Base-by-base conservation (phyloP, 2,329 filamentous ascomycete genomes). In the Colletotrichum caudatum region DNA sequence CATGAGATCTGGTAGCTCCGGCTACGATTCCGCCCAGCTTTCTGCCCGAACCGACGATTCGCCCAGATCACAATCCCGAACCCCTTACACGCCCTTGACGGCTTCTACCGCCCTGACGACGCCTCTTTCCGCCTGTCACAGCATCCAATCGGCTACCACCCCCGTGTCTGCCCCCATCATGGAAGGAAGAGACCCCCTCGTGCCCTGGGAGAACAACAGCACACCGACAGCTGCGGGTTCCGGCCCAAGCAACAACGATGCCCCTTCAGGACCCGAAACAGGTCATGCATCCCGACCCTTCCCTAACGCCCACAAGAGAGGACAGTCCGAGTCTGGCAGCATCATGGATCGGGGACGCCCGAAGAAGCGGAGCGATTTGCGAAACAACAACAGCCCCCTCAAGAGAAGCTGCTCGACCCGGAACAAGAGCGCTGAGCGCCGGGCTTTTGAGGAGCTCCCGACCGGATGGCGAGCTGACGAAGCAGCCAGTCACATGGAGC, bases 311-410 rank as follows among this genome's bases (percentile, higher is more conserved):
- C 88, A 91, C 75, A 83, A 84, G 64, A 82, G 89, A 60, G 84
- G 85, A 26, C 84, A 85, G 61, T 91, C 89, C 1, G 89, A 91
- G 66, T 84, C 86, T 0, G 87, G 84, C 16, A 86, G 86, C 71
- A 87, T 90, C 57, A 88, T 89, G 85, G 88, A 91, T 70, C 83
- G 89, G 54, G 89, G 89, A 6, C 84, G 89, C n/a, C 87, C 89
- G 0, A 85, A 86, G 69, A 90, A 88, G 79, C 82, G 87, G 64
- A 77, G 77, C 16, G 86, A 88, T 33, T 78, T 78, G 20, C 80
- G 79, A n/a, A 75, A 76, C 64, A 82, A 82, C 71, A 82, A 81
- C 39, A 79, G 79, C 9, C 77, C 77, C 1, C 77, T 79, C 23
- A 83, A 84, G 74, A 79, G 81, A 56, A 78, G 78, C 12, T 81